Evolutionary conservation across 164 flowering plant species (phyloP), one percentile per base, ranked within the genome.

Genomic region (Tetrastigma voinierianum): DNA sequence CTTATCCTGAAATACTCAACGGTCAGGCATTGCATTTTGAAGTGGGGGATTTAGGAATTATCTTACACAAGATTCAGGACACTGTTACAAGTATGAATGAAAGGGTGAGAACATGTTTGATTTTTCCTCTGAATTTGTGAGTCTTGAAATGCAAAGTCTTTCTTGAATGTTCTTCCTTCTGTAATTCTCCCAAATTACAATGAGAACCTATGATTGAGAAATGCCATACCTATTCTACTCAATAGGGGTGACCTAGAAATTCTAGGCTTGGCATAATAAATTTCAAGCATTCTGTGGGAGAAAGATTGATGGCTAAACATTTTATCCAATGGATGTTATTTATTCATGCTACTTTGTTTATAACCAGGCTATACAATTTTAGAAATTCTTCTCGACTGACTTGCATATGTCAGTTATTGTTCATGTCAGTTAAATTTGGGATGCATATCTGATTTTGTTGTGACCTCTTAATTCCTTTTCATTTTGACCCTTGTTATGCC

Each of bases 21-120:
- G 48, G 43, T 24, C 81, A 88, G 93, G 87, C 78, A 46, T 73
- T 88, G 80, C 76, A 69, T 59, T 69, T 63, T 69, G 89, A 88
- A 77, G 75, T 79, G 25, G 67, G 77, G 66, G 67, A 69, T 70
- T 59, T 83, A 48, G 73, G 77, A 49, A 51, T 52, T 24, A 72
- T 78, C 63, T 51, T 88, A 61, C 76, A 59, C 67, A 84, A 75
- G 69, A 73, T 86, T 70, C 82, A 83, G 70, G 74, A 77, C 7
- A 67, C 80, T 61, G 68, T 78, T 61, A 51, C 52, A 51, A 65
- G 18, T 67, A 76, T 83, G 83, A 72, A 74, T 57, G 76, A 75
- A 62, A 77, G 78, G 84, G 88, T 86, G 52, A 73, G 80, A 25
- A 46, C 62, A 16, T 14, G 46, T 54, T 53, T 51, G 17, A 17